These are phyloP conservation scores for Phytophthora syringae DNA, from an alignment of 352 stramenopile genomes.

Conservation along the genomic window DNA sequence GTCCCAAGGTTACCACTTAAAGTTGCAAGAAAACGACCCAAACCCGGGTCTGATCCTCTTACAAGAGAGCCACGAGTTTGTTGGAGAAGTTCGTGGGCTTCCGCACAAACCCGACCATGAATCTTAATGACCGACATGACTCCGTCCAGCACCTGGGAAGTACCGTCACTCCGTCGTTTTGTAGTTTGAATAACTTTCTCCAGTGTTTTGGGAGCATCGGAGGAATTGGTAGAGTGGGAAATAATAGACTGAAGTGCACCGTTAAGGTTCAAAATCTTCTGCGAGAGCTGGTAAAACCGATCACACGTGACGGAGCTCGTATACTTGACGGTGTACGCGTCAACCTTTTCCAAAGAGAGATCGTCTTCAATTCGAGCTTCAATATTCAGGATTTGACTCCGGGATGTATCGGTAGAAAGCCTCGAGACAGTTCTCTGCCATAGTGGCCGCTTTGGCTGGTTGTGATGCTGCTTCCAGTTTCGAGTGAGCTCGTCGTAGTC, in stretches of 20 bases:
- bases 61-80: background rate
- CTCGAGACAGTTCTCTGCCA: conserved; percentile 1
- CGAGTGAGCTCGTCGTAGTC: conserved; percentile 30
- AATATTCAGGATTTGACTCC: conserved; percentile 11
- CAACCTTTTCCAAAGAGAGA: conserved; percentile 38
- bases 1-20: conserved; percentile 11
- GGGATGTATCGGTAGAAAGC: conserved; percentile 4
- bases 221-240: background rate
- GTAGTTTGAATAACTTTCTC: conserved; percentile 29
- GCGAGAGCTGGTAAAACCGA: conserved; percentile 45
- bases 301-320: conserved; percentile 40
- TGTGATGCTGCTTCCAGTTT: background rate
- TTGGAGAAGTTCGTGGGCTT: conserved; percentile 35
- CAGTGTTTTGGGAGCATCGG: background rate
- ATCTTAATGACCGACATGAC: conserved; percentile 46
- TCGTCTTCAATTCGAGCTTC: conserved; percentile 11
- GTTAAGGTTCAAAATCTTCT: conserved; percentile 30
- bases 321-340: conserved; percentile 32
- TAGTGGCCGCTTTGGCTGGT: background rate
- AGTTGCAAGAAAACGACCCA: conserved; percentile 21
- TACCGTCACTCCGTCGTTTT: conserved; percentile 42
- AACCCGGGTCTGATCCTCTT: background rate
- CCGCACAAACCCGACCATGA: conserved; percentile 45
- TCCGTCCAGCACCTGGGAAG: conserved; percentile 37
- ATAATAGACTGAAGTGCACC: conserved; percentile 20